Base-by-base conservation (phyloP, 139 green algal genomes). In the Chlorella sp. region DNA sequence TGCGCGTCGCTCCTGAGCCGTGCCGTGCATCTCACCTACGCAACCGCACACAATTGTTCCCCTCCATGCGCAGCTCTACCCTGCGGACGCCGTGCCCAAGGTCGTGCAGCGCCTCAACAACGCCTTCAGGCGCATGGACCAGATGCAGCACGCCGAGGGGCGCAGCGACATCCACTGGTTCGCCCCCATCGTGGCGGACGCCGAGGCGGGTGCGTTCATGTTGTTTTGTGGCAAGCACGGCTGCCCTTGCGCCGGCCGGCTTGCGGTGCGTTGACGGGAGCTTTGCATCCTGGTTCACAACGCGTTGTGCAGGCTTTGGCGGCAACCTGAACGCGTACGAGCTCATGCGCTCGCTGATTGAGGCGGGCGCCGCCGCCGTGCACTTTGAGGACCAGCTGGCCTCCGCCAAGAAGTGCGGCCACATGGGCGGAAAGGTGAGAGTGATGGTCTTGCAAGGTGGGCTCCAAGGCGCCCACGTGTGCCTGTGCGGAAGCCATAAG, bases 321-420 rank as follows among this genome's bases (percentile, higher is more conserved):
- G 92, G 92, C 55, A 91, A 89, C 74, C 83, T 95, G 27, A 94
- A 95, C 70, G 89, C 86, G 0, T 95, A 90, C 73, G 93, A 97
- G 86, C 79, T 86, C 27, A 86, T 86, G 77, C 60, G 42, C 23
- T 77, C 76, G 67, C 77, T 95, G 75, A 94, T 95, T 49, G 81
- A 91, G 75, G 84, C 88, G 22, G 90, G 90, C 4, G 90, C 90
- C 14, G 85, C 87, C 1, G 84, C 76, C 60, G 90, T 95, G 62
- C 90, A 95, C 85, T 93, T 95, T 83, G 90, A 95, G 78, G 78
- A 83, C 69, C 79, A 82, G 77, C 80, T 88, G 60, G 83, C 83
- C 0, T 83, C 74, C 33, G 83, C 83, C 72, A 88, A 88, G 77
- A 88, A 88, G 80, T 93, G 88, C 69, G 88, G 90, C 35, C 90